phyloP scores from a whole-genome alignment of 164 flowering plant genomes.

The Vitis rupestris region DNA sequence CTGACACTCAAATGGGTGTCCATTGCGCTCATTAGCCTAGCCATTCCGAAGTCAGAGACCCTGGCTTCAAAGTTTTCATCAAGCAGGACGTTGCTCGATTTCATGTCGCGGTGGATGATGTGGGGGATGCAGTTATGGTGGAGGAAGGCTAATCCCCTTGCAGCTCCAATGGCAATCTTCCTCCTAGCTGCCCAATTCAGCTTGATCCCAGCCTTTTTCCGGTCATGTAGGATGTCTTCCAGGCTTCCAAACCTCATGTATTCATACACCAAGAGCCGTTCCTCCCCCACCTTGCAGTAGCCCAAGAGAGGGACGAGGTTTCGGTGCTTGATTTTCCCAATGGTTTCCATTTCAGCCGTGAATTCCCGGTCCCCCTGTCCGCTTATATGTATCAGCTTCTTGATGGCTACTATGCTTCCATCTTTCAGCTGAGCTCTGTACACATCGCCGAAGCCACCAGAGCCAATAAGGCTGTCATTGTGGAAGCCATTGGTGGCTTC shows the following conservation, averaged over 20 bases:
- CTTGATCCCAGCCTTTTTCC: constrained; percentile 61
- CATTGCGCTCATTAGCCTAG: constrained; percentile 87
- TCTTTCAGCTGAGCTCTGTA: constrained; percentile 90
- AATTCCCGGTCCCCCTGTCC: constrained; percentile 98
- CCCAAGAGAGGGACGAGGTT: constrained; percentile 94
- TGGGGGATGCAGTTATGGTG: constrained; percentile 94
- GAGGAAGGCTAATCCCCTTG: constrained; percentile 86
- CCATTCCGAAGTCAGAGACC: constrained; percentile 99
- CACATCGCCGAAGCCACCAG: constrained; percentile 98
- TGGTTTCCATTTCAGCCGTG: constrained; percentile 99
- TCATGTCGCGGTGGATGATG: constrained; percentile 97
- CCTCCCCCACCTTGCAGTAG: constrained; percentile 94
- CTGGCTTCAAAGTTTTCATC: constrained; percentile 88
- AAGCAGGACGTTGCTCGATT: constrained; percentile 89
- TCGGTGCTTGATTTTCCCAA: constrained; percentile 91
- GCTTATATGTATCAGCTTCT: constrained; percentile 85
- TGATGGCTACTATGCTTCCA: constrained; percentile 84
- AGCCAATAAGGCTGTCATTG: constrained; percentile 76
- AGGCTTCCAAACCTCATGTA: constrained; percentile 93
- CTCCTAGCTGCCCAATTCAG: constrained; percentile 81
- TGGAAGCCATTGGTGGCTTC: constrained; percentile 94
- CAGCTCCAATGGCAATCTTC: constrained; percentile 86
- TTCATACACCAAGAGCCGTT: constrained; percentile 87
- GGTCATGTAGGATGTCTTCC: constrained; percentile 86
- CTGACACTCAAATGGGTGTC: constrained; percentile 97